Evolutionary conservation across 805 yeast species (phyloP).

Genomic region (Candida dajiaensis): DNA sequence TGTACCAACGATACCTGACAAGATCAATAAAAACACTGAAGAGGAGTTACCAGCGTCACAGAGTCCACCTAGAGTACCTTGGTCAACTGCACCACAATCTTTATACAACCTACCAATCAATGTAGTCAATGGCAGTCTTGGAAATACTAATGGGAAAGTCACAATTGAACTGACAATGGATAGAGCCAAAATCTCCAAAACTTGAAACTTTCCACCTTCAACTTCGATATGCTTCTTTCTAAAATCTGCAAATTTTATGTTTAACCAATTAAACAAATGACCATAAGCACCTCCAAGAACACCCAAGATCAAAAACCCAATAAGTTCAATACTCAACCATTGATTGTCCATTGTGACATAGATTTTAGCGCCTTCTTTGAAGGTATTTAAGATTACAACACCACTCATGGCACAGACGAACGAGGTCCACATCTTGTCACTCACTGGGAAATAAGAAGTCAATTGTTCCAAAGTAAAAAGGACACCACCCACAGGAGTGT

Average conservation of each 20-base stretch:
- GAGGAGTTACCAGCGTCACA: slow-evolving; percentile 15
- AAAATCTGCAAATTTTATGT: slow-evolving; percentile 35
- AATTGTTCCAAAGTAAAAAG: slow-evolving; percentile 68
- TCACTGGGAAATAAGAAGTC: slow-evolving; percentile 56
- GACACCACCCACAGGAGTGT: slow-evolving; percentile 86
- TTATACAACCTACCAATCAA: slow-evolving; percentile 57
- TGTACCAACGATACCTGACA: slow-evolving; percentile 40
- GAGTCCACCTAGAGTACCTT: slow-evolving; percentile 23
- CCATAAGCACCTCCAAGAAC: slow-evolving; percentile 67
- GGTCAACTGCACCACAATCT: slow-evolving; percentile 43
- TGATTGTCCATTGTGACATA: slow-evolving; percentile 64
- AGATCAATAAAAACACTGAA: slow-evolving; percentile 8
- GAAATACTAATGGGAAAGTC: slow-evolving; percentile 49
- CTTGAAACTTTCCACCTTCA: slow-evolving; percentile 26
- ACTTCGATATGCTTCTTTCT: slow-evolving; percentile 22
- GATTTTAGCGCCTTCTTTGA: slow-evolving; percentile 44
- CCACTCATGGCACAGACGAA: slow-evolving; percentile 76
- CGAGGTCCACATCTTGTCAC: slow-evolving; percentile 73
- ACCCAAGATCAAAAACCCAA: slow-evolving; percentile 72
- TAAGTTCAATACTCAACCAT: slow-evolving; percentile 66
- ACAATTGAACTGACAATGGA: slow-evolving; percentile 47
- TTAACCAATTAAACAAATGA: slow-evolving; percentile 41
- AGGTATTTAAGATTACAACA: slow-evolving; percentile 49
- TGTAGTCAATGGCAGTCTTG: slow-evolving; percentile 49
- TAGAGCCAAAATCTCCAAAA: slow-evolving; percentile 43